Percentiles rank a stretch among this genome's conserved stretches.
Conservation (phyloP, 2,329 filamentous ascomycete genomes). For the Fusarium duplospermum region DNA sequence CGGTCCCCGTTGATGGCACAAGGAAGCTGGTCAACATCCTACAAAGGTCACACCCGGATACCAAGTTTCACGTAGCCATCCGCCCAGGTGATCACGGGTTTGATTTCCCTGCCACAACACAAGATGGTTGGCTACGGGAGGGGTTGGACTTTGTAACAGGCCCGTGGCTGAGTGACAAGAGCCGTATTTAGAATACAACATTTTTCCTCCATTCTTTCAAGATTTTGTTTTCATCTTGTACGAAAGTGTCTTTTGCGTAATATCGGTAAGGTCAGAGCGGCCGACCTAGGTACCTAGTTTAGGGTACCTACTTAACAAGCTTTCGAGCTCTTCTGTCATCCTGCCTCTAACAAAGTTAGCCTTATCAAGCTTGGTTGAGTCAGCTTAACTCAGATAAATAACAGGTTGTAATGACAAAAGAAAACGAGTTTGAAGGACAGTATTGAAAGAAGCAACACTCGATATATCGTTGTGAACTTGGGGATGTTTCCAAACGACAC, state of each 20-base stretch:
- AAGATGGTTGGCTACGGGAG: not conserved
- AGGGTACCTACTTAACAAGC: not conserved
- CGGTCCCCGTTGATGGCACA: not conserved
- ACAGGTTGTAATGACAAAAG: not conserved
- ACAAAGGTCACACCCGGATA: not conserved
- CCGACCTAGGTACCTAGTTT: not conserved
- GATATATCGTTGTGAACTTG: not conserved
- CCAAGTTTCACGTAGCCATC: not conserved
- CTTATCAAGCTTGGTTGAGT: too few species aligned
- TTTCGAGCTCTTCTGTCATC: too few species aligned
- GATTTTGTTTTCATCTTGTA: not conserved
- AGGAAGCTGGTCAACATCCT: not conserved
- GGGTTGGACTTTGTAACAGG: not conserved
- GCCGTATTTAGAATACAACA: not conserved
- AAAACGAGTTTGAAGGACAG: too few species aligned
- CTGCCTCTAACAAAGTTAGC: too few species aligned
- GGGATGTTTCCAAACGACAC: not conserved
- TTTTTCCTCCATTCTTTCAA: not conserved
- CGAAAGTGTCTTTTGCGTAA: not conserved
- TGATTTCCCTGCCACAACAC: not conserved
- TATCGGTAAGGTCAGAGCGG: not conserved
- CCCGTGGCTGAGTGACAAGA: not conserved
- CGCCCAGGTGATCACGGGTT: not conserved
- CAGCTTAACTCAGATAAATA: not conserved
- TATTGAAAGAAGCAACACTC: not conserved